Evolutionary conservation across 768 basidiomycete species (phyloP).

Genomic region (Lentinula edodes): DNA sequence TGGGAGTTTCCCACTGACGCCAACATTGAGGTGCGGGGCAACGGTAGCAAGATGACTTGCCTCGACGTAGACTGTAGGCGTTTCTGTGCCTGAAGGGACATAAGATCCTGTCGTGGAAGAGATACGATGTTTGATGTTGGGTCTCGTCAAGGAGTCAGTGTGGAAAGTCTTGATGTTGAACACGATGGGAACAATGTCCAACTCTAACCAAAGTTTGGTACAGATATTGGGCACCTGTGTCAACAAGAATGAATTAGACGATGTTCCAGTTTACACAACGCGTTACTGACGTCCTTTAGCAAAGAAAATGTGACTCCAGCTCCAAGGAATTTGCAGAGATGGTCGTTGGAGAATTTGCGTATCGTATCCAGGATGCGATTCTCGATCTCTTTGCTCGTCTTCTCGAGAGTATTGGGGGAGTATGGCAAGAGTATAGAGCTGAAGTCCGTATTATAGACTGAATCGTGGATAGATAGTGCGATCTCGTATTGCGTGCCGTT

Average conservation of each 20-base stretch:
- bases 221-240: slow-evolving; percentile 72
- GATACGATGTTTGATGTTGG: slow-evolving; percentile 79
- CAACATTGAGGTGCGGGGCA: slow-evolving; percentile 34
- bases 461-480: slow-evolving; percentile 78
- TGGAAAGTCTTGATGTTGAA: slow-evolving; percentile 84
- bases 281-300: slow-evolving; percentile 53
- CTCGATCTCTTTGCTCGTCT: slow-evolving; percentile 59
- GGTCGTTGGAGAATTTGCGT: slow-evolving; percentile 67
- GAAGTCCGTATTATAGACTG: slow-evolving; percentile 80
- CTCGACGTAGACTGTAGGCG: slow-evolving; percentile 66
- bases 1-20: slow-evolving; percentile 54
- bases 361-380: slow-evolving; percentile 57
- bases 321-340: slow-evolving; percentile 83
- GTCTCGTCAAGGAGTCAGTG: slow-evolving; percentile 71
- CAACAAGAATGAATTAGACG: slow-evolving; percentile 14
- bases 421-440: slow-evolving; percentile 53
- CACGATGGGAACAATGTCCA: slow-evolving; percentile 80
- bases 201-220: slow-evolving; percentile 76
- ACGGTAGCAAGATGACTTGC: slow-evolving; percentile 40
- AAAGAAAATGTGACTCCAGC: slow-evolving; percentile 71
- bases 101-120: slow-evolving; percentile 77
- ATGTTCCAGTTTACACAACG: not conserved
- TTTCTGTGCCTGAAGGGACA: slow-evolving; percentile 71
- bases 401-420: slow-evolving; percentile 42
- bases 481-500: slow-evolving; percentile 60